A percentile compares a stretch with the other conserved stretches of the same genome.
Conservation (phyloP, 2,329 filamentous ascomycete species). For the Knufia petricola region DNA sequence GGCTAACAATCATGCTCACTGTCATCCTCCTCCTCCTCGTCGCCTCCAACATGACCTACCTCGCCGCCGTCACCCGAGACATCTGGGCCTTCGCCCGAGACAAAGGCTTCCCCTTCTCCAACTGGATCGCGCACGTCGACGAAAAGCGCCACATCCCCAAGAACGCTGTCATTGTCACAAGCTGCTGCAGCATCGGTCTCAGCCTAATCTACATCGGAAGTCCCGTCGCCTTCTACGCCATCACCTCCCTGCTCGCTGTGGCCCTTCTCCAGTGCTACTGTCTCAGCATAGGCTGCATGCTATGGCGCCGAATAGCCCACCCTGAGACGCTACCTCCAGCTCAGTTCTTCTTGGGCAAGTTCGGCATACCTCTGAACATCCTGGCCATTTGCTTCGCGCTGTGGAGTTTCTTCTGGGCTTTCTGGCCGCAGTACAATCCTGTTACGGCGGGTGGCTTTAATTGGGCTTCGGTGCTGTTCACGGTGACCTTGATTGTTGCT, state of each 20-base stretch:
- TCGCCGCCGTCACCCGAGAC: slow-evolving; percentile 33
- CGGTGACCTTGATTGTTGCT: slow-evolving; percentile 30
- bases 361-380: slow-evolving; percentile 17
- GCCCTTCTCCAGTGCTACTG: slow-evolving; percentile 43
- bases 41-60: slow-evolving; percentile 30
- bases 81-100: slow-evolving; percentile 37
- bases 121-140: slow-evolving; percentile 27
- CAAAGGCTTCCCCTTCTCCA: slow-evolving; percentile 33
- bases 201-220: slow-evolving; percentile 18
- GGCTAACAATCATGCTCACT: slow-evolving; percentile 29
- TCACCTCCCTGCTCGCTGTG: slow-evolving; percentile 37
- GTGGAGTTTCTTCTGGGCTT: slow-evolving; percentile 39
- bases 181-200: slow-evolving; percentile 10
- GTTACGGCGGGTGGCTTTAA: slow-evolving; percentile 37
- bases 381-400: slow-evolving; percentile 16
- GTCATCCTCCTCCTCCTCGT: slow-evolving; percentile 35
- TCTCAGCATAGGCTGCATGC: slow-evolving; percentile 38
- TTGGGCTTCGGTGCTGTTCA: slow-evolving; percentile 39
- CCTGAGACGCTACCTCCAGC: slow-evolving; percentile 30
- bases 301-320: slow-evolving; percentile 34
- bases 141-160: slow-evolving; percentile 15
- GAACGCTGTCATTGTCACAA: slow-evolving; percentile 17
- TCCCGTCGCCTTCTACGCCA: slow-evolving; percentile 20
- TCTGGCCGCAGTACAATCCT: slow-evolving; percentile 34
- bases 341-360: slow-evolving; percentile 27